phyloP scores from a whole-genome alignment of 2,329 filamentous ascomycete genomes.

The Penicillium freii region DNA sequence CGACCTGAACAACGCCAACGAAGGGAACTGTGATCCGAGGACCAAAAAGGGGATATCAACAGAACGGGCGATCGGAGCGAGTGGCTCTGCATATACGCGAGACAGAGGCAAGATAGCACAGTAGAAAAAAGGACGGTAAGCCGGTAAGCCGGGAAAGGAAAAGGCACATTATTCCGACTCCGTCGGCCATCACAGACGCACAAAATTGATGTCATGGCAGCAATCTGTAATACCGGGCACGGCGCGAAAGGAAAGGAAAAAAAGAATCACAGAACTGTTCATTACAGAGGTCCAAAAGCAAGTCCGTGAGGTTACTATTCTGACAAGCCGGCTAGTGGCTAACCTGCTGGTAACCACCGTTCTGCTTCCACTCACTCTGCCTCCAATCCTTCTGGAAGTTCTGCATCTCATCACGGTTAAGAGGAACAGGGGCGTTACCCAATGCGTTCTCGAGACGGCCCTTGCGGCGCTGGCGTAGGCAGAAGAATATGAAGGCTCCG shows the following conservation, averaged over 20 bases:
- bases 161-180: conserved; percentile 7
- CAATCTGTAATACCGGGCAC: not conserved
- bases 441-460: conserved; percentile 50
- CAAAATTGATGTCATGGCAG: not conserved
- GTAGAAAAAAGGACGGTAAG: not conserved
- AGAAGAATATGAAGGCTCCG: conserved; percentile 46
- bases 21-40: not conserved
- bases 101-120: not conserved
- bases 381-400: conserved; percentile 42
- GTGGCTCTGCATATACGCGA: not conserved
- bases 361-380: conserved; percentile 33
- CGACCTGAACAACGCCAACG: conserved; percentile 3
- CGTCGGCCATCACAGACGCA: not conserved
- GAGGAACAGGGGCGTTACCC: conserved; percentile 48
- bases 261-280: not conserved
- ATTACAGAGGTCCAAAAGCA: conserved; percentile 4
- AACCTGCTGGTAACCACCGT: conserved; percentile 32
- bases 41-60: conserved; percentile 11
- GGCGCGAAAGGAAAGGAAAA: not conserved
- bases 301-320: conserved; percentile 8
- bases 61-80: not conserved
- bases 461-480: conserved; percentile 50
- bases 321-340: conserved; percentile 10
- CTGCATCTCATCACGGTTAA: conserved; percentile 41
- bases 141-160: not conserved